Base-by-base conservation (phyloP, 805 yeast genomes). In the Candida hungchunana region DNA sequence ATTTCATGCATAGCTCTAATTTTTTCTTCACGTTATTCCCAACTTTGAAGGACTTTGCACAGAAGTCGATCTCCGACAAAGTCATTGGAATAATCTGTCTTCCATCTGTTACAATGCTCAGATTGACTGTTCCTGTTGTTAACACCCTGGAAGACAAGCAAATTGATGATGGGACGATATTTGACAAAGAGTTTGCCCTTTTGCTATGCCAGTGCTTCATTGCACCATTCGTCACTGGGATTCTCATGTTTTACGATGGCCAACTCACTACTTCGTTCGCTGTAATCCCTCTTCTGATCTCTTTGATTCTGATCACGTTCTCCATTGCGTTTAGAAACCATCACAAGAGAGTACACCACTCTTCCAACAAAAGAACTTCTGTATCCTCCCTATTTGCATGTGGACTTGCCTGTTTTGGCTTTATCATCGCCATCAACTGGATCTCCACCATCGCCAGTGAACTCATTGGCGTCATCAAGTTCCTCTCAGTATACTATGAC, bases 351-450 rank as follows among this genome's bases (percentile, higher is more conserved):
- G n/a, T n/a, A n/a, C n/a, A n/a, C n/a, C n/a, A n/a, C n/a, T n/a
- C n/a, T n/a, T n/a, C n/a, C n/a, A n/a, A n/a, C 11, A 25, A 34
- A 18, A 13, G 40, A n/a, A 26, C 28, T 12, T 16, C 35, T 2
- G 8, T 27, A 21, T 12, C 7, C 20, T 16, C 37, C 2, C 5
- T 29, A 6, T 32, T 27, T 12, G 10, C 37, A 10, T 26, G 31
- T 15, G 29, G 23, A 3, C 36, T 18, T 11, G 40, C 85, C 0
- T 40, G 67, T 1, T 14, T 69, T 3, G 96, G 96, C 1, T 90
- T 90, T 50, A 40, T 72, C 1, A 61, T 79, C 12, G 71, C 94
- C 3, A 67, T 89, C 9, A 57, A 76, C 4, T 82, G 94, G 82
- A 82, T 89, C 14, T 74, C 95, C 0, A 51, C 57, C 5, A 52